Evolutionary conservation across 176 grass and related monocot species (phyloP), one percentile per base, ranked within the genome.

Genomic region (Carex myosuroides): DNA sequence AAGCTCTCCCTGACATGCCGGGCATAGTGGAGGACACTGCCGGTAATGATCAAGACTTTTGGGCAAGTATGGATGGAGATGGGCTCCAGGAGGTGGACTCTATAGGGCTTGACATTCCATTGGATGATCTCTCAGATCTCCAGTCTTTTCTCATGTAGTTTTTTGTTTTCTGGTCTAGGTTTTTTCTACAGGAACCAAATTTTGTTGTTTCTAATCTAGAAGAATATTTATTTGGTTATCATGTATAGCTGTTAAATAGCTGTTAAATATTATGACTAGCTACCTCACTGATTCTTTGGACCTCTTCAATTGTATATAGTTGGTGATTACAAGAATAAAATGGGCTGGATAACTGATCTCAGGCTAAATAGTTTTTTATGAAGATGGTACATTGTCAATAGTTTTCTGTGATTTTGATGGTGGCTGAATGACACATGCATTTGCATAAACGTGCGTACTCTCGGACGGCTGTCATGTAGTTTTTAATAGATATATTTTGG

Each of bases 71-170:
- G 66, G 92, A 91, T 9, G 94, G 46, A 50, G 46, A 94, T 64
- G 92, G 75, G 46, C 87, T 92, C 61, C 94, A 89, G 69, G 92
- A 94, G 84, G 80, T 89, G 35, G 94, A 94, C 83, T 91, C 87
- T 81, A 86, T 89, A 84, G 92, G 92, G 64, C 94, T 97, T 2
- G 90, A 94, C 85, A 97, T 97, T 75, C 94, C 94, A 54, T 90
- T 92, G 85, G 94, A 97, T 12, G 94, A 97, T 77, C 93, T 97
- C 63, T 91, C 88, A 2, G 88, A 92, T 75, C 87, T 97, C 21
- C 57, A 60, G 5, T 60, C 18, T 58, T 60, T 92, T 73, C 70
- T 50, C 46, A 11, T 50, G 9, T 50, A 50, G 46, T 96, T 63
- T 89, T 79, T 85, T 87, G 87, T 1, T 44, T 44, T 44, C 1